These are phyloP conservation scores for Gracilaria gracilis DNA, from an alignment of 23 red algal genomes.

Conservation along the genomic window DNA sequence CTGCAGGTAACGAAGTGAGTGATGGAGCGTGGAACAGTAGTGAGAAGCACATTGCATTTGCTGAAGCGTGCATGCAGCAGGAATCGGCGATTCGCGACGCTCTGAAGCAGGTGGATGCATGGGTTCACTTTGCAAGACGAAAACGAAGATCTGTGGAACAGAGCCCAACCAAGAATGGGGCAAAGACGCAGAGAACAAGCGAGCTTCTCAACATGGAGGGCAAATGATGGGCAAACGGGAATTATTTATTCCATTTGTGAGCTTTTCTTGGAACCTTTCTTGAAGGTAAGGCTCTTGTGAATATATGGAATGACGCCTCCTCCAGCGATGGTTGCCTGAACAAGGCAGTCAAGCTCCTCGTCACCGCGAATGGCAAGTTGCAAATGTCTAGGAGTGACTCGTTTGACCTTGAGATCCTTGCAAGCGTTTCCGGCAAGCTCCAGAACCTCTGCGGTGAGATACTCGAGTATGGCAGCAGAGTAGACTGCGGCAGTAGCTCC, in stretches of 20 bases:
- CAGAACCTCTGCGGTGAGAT: slow-evolving; percentile 93
- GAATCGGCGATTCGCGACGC: not conserved
- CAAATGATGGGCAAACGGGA: not conserved
- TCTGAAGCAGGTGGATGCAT: slow-evolving; percentile 3
- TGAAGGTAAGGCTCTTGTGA: slow-evolving; percentile 82
- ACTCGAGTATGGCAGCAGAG: slow-evolving; percentile 92
- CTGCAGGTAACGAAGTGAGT: not conserved
- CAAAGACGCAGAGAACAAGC: not conserved
- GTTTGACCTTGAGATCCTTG: slow-evolving; percentile 89
- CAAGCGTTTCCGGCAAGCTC: slow-evolving; percentile 93
- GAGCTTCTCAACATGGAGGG: not conserved
- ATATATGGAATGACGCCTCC: slow-evolving; percentile 96
- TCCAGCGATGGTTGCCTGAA: slow-evolving; percentile 95
- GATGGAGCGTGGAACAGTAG: not conserved
- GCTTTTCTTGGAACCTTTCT: slow-evolving; percentile 61
- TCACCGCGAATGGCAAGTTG: slow-evolving; percentile 96
- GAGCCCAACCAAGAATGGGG: not conserved
- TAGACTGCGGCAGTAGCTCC: slow-evolving; percentile 97
- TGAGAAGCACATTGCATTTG: not conserved
- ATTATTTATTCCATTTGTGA: slow-evolving; percentile 66
- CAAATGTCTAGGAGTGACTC: slow-evolving; percentile 87
- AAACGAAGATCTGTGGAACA: not conserved
- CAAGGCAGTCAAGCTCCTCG: slow-evolving; percentile 89
- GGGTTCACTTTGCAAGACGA: slow-evolving; percentile 28
- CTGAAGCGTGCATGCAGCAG: not conserved